Percentiles rank a stretch among this genome's conserved stretches.
phyloP scores from a whole-genome alignment of 805 yeast species.

The Candida odintsovae region DNA sequence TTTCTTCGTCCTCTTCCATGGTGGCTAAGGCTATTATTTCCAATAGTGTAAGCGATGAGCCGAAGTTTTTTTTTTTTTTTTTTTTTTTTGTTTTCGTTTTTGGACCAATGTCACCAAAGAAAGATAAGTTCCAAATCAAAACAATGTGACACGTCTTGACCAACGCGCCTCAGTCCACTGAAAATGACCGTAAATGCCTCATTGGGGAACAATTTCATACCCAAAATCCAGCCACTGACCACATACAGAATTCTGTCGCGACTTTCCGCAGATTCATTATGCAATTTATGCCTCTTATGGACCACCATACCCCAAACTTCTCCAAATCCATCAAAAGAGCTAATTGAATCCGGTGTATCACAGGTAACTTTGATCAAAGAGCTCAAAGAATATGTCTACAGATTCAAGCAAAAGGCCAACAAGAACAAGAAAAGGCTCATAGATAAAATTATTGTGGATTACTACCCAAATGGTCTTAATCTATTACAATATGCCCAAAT shows the following conservation, averaged over 20 bases:
- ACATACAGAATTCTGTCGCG: constrained; percentile 13
- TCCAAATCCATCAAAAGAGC: constrained; percentile 12
- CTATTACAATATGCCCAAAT: constrained; percentile 64
- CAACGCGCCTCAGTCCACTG: background rate
- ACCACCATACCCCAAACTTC: constrained; percentile 14
- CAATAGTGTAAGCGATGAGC: no score
- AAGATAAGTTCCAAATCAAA: background rate
- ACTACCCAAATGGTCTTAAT: constrained; percentile 54
- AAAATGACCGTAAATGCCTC: constrained; percentile 7
- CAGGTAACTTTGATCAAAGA: constrained; percentile 7
- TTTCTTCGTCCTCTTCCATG: background rate
- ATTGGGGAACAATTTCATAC: constrained; percentile 18
- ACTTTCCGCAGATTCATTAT: constrained; percentile 15
- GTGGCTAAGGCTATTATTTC: no score
- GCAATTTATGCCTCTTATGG: constrained; percentile 21
- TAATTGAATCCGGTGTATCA: constrained; percentile 6
- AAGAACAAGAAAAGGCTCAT: constrained; percentile 14
- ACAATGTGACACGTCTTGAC: background rate
- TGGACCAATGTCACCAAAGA: no score
- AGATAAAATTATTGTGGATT: constrained; percentile 21
- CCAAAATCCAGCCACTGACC: constrained; percentile 10
- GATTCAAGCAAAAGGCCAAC: background rate
- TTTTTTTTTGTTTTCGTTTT: background rate
- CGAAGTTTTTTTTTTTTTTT: background rate
- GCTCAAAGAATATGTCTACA: background rate